A percentile compares a stretch with the other conserved stretches of the same genome.
These are phyloP conservation scores for Ophiosphaerella narmari DNA, from an alignment of 2,329 filamentous ascomycete genomes.

Conservation along the genomic window DNA sequence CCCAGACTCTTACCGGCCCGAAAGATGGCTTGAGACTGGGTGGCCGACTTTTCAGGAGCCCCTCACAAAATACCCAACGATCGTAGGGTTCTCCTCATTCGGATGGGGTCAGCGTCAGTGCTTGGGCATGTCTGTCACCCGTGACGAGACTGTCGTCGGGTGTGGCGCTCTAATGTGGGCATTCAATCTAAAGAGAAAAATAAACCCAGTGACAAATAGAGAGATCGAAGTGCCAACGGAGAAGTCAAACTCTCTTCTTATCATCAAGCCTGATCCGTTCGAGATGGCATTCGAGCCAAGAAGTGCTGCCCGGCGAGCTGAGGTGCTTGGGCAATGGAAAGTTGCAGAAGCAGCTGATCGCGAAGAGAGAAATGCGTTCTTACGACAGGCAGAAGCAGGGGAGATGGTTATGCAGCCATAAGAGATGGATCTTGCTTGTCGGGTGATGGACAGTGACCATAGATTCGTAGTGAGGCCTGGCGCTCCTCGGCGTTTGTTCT, in stretches of 20 bases:
- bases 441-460: background rate
- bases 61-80: slow-evolving; percentile 65
- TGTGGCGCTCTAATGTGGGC: slow-evolving; percentile 57
- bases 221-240: slow-evolving; percentile 52
- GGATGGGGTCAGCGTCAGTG: slow-evolving; percentile 68
- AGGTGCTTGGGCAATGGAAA: slow-evolving; percentile 39
- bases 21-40: slow-evolving; percentile 65
- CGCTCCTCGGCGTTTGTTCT: too few species aligned
- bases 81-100: slow-evolving; percentile 68
- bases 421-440: background rate
- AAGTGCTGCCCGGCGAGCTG: slow-evolving; percentile 45
- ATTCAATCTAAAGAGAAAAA: slow-evolving; percentile 56
- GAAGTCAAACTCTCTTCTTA: slow-evolving; percentile 61
- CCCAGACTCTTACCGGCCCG: slow-evolving; percentile 65
- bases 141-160: slow-evolving; percentile 58
- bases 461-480: too few species aligned
- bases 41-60: slow-evolving; percentile 70
- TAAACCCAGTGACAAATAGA: slow-evolving; percentile 48
- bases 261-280: slow-evolving; percentile 62
- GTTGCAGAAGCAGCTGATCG: slow-evolving; percentile 44
- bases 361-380: slow-evolving; percentile 43
- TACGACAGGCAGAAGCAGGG: slow-evolving; percentile 27
- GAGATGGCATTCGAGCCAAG: slow-evolving; percentile 60
- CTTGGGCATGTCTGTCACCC: slow-evolving; percentile 65
- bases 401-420: slow-evolving; percentile 12